phyloP scores from a whole-genome alignment of 768 basidiomycete genomes.

The Suillus ampliporus region DNA sequence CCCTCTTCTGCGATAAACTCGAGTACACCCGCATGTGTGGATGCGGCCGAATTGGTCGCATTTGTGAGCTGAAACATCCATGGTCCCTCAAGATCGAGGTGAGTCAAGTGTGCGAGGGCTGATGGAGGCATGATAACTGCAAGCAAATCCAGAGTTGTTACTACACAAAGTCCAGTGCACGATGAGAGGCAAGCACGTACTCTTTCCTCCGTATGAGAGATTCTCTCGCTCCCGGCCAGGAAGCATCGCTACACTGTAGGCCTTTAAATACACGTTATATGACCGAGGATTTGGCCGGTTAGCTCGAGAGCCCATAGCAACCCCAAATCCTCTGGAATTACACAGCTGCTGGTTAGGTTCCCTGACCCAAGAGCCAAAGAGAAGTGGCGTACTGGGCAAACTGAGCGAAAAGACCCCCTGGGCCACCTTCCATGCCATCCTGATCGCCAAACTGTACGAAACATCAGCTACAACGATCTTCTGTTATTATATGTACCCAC shows the following conservation, averaged over 20 bases:
- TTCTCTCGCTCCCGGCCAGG: slow-evolving; percentile 87
- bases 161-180: slow-evolving; percentile 11
- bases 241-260: slow-evolving; percentile 95
- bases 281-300: slow-evolving; percentile 66
- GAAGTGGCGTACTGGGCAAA: slow-evolving; percentile 58
- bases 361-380: slow-evolving; percentile 3
- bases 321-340: slow-evolving; percentile 56
- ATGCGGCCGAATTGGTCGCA: slow-evolving; percentile 80
- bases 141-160: slow-evolving; percentile 10
- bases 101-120: slow-evolving; percentile 85
- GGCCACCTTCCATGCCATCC: slow-evolving; percentile 49
- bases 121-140: slow-evolving; percentile 98
- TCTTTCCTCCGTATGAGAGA: slow-evolving; percentile 96
- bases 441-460: slow-evolving; percentile 41
- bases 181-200: slow-evolving; percentile 54
- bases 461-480: slow-evolving; percentile 10
- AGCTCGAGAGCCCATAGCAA: slow-evolving; percentile 50
- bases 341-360: slow-evolving; percentile 24
- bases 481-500: slow-evolving; percentile 28
- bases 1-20: slow-evolving; percentile 99
- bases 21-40: slow-evolving; percentile 95
- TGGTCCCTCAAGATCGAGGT: slow-evolving; percentile 86
- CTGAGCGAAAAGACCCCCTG: slow-evolving; percentile 68
- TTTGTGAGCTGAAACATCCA: slow-evolving; percentile 98
- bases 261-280: slow-evolving; percentile 93